These are phyloP conservation scores for Cupressus sempervirens DNA, from an alignment of 75 land plant species.

Conservation along the genomic window DNA sequence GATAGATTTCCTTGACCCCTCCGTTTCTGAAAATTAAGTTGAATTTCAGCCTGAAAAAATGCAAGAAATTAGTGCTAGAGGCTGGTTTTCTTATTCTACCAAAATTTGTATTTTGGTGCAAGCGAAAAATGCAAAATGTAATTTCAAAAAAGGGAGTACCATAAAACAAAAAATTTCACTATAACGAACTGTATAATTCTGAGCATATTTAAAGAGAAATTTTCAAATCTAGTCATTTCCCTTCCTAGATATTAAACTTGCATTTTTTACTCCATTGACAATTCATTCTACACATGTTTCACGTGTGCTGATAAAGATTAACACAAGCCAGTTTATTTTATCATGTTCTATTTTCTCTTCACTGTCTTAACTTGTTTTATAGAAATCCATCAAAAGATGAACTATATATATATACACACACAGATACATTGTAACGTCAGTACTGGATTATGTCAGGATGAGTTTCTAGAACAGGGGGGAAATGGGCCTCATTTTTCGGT, in stretches of 20 bases:
- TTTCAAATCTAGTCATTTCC: neutral
- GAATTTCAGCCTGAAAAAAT: constrained; percentile 78
- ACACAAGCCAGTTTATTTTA: too few species aligned
- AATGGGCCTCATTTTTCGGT: too few species aligned
- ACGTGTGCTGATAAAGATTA: neutral
- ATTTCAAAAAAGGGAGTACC: neutral
- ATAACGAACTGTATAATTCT: neutral
- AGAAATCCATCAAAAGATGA: neutral
- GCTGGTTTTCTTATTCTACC: neutral
- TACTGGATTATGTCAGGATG: too few species aligned
- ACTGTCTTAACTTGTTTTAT: neutral
- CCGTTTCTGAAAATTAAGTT: constrained; percentile 91
- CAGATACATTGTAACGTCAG: too few species aligned
- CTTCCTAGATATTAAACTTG: neutral
- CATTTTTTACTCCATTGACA: neutral
- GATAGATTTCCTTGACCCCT: constrained; percentile 87
- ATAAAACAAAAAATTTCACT: neutral
- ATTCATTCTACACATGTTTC: neutral
- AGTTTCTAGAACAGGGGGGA: too few species aligned
- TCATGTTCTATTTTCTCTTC: neutral
- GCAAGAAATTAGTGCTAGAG: neutral
- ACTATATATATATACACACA: neutral
- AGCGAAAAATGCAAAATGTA: neutral
- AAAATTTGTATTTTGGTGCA: neutral
- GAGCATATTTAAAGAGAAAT: neutral